Base-by-base conservation (phyloP, 192 early-diverging fungal genomes). In the Thamnidium elegans region DNA sequence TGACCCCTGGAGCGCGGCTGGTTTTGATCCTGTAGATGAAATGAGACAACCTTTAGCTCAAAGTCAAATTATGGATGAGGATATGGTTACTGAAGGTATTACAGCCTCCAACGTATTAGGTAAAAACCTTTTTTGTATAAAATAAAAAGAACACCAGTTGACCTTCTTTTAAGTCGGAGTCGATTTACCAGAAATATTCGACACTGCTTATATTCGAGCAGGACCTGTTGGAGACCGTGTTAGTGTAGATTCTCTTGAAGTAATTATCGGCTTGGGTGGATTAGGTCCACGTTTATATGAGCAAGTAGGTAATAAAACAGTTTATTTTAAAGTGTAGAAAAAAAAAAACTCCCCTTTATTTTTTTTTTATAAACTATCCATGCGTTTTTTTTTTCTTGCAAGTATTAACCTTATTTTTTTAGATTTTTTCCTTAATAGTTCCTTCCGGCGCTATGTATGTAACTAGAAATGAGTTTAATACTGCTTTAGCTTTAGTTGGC, bases 401-500 rank as follows among this genome's bases (percentile, higher is more conserved):
- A 3, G 9, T 39, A 10, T 10, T 39, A 39, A 39, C 13, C 46
- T 48, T 48, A 19, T 45, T 43, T 26, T 59, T 21, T 45, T 51
- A 83, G 81, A 83, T 83, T 55, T 30, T 77, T 15, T 70, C 72
- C 65, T 65, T 78, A 15, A 75, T 74, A 31, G 74, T 77, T 15
- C 67, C 78, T 36, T 63, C 75, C 20, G 81, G 70, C 19, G 69
- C 70, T 46, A 70, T 75, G 30, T 70, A 75, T 47, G 67, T 83
- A 36, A 77, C 77, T 30, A 78, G 73, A 66, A 84, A 80, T 66
- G 89, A 89, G 72, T 89, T 87, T 68, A 87, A 87, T 46, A 72
- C 86, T 54, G 84, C 87, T 4, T 71, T 90, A 39, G 89, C 87
- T 11, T 78, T 90, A 60, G 71, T 80, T 1, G 89, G 81, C 7